Percentiles rank a stretch among this genome's conserved stretches.
These are phyloP conservation scores for Fusarium devonianum DNA, from an alignment of 2,329 filamentous ascomycete genomes.

Conservation along the genomic window DNA sequence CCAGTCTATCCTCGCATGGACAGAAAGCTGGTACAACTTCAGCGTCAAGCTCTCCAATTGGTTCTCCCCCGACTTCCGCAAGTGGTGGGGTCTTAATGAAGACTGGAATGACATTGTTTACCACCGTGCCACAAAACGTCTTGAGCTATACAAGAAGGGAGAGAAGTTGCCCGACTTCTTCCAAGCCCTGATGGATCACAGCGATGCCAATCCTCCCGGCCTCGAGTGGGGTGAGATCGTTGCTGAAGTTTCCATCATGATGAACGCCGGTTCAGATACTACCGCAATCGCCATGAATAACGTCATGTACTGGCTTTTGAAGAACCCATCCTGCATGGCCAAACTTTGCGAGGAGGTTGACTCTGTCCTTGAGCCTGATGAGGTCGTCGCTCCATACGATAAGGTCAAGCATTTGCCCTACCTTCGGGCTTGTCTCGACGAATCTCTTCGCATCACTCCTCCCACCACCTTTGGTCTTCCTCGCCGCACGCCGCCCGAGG, in stretches of 20 bases:
- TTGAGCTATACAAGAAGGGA: conserved; percentile 44
- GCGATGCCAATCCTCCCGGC: conserved; percentile 45
- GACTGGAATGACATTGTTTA: conserved; percentile 51
- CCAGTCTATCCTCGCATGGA: conserved; percentile 59
- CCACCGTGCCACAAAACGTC: conserved; percentile 49
- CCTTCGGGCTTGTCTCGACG: conserved; percentile 60
- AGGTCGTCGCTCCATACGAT: conserved; percentile 56
- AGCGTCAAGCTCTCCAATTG: conserved; percentile 56
- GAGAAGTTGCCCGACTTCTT: conserved; percentile 68
- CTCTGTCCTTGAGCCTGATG: conserved; percentile 50
- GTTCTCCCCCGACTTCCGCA: conserved; percentile 51
- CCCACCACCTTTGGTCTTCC: conserved; percentile 41
- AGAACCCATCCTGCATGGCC: conserved; percentile 50
- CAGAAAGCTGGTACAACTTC: conserved; percentile 58
- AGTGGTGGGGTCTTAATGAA: conserved; percentile 41
- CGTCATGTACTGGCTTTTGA: conserved; percentile 60
- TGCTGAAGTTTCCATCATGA: conserved; percentile 62
- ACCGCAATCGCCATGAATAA: conserved; percentile 59
- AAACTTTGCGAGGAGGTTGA: conserved; percentile 56
- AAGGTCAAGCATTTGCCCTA: conserved; percentile 60
- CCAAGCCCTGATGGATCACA: conserved; percentile 60
- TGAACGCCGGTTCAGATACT: conserved; percentile 59
- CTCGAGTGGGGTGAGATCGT: conserved; percentile 66
- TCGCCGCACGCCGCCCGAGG: conserved; percentile 42
- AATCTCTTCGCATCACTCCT: conserved; percentile 48